Percentiles rank a stretch among this genome's conserved stretches.
Conservation (phyloP, 345 rosid genomes). For the Pseudoturritis turrita region DNA sequence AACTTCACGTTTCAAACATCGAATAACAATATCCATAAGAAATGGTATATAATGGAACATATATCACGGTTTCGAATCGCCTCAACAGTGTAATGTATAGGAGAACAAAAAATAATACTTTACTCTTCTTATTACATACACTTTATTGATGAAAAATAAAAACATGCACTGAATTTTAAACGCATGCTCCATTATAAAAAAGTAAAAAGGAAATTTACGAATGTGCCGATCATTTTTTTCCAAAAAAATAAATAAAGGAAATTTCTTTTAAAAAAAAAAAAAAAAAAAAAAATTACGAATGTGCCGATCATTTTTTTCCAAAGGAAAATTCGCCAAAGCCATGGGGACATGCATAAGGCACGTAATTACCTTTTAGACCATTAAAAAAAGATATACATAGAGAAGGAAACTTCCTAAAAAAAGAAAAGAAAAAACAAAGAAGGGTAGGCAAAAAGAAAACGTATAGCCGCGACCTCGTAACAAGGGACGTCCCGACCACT, state of each 20-base stretch:
- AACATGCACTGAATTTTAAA: neutral
- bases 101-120: neutral
- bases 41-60: neutral
- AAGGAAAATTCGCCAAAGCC: neutral
- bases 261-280: no score
- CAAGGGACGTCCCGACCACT: slow-evolving; percentile 31
- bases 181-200: no score
- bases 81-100: neutral
- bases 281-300: no score
- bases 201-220: no score
- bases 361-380: slow-evolving; percentile 20
- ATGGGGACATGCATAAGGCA: slow-evolving; percentile 19
- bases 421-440: neutral
- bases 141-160: neutral
- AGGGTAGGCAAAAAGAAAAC: slow-evolving; percentile 19
- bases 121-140: neutral
- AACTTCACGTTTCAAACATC: no score
- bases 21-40: neutral
- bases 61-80: neutral
- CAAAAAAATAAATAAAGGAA: no score
- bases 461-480: slow-evolving; percentile 33
- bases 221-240: no score
- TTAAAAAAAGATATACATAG: neutral
- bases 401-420: slow-evolving; percentile 24
- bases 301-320: no score